phyloP scores from a whole-genome alignment of 2,329 filamentous ascomycete species.

The Karstenula rhodostoma region DNA sequence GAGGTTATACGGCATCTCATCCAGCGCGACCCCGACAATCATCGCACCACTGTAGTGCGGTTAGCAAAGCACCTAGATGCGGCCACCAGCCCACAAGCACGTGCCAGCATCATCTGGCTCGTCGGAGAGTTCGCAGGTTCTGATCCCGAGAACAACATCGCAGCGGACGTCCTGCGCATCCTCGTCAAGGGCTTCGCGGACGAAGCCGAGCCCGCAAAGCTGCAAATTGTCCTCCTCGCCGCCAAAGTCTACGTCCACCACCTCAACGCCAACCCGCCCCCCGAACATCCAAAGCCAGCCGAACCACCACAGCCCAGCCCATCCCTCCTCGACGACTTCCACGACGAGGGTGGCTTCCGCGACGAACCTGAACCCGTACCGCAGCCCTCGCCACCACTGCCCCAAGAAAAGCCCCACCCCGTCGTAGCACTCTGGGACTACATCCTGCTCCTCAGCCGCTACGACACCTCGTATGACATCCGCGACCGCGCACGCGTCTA shows the following conservation, averaged over 20 bases:
- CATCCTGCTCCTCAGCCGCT: conserved; percentile 82
- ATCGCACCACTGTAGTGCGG: conserved; percentile 84
- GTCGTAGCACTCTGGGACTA: conserved; percentile 85
- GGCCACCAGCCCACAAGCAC: conserved; percentile 83
- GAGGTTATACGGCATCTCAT: conserved; percentile 96
- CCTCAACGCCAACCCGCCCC: conserved; percentile 69
- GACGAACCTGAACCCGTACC: conserved; percentile 31
- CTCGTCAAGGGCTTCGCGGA: conserved; percentile 83
- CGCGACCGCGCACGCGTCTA: conserved; percentile 91
- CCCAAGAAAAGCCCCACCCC: conserved; percentile 65
- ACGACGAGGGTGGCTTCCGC: conserved; percentile 48
- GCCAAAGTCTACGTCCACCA: conserved; percentile 97
- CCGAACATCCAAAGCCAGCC: conserved; percentile 45
- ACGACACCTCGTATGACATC: conserved; percentile 94
- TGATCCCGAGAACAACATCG: conserved; percentile 85
- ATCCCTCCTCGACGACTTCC: conserved; percentile 37
- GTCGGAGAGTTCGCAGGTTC: conserved; percentile 91
- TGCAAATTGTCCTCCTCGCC: conserved; percentile 89
- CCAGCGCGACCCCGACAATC: conserved; percentile 83
- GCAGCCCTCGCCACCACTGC: conserved; percentile 22
- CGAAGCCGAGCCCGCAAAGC: conserved; percentile 85
- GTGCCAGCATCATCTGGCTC: conserved; percentile 96
- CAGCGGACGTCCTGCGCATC: conserved; percentile 89
- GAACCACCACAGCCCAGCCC: conserved; percentile 29
- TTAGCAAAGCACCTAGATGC: conserved; percentile 91